Conservation (phyloP, 805 yeast genomes). For the Saturnispora hagleri region DNA sequence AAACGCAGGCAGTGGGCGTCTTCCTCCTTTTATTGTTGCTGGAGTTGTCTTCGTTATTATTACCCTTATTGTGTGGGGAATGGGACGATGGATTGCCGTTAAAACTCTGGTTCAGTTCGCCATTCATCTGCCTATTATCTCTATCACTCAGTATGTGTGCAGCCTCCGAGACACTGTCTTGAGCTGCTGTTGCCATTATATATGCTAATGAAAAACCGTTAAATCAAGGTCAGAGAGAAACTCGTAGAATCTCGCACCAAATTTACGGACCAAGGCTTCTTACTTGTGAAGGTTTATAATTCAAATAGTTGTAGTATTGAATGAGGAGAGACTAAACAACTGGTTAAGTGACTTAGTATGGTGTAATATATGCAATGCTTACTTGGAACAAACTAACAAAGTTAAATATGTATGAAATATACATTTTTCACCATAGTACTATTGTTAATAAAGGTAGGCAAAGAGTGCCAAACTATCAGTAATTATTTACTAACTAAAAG, state of each 20-base stretch:
- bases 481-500: too few relatives aligned
- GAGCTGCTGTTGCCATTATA: background rate
- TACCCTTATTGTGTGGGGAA: background rate
- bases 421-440: too few relatives aligned
- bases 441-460: too few relatives aligned
- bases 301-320: background rate
- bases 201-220: background rate
- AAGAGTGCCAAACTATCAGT: too few relatives aligned
- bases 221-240: background rate
- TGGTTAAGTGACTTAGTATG: too few relatives aligned
- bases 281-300: too few relatives aligned
- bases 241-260: constrained; percentile 1
- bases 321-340: background rate
- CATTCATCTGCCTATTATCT: background rate
- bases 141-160: background rate
- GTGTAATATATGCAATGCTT: too few relatives aligned
- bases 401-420: too few relatives aligned
- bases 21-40: constrained; percentile 27
- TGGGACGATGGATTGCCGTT: background rate
- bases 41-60: background rate
- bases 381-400: too few relatives aligned
- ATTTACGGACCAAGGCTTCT: background rate
- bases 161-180: background rate
- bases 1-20: constrained; percentile 70
- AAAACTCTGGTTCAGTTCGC: background rate